Evolutionary conservation across 2,329 filamentous ascomycete genomes (phyloP), one percentile per base, ranked within the genome.

Genomic region (Calonectria fujianensis): DNA sequence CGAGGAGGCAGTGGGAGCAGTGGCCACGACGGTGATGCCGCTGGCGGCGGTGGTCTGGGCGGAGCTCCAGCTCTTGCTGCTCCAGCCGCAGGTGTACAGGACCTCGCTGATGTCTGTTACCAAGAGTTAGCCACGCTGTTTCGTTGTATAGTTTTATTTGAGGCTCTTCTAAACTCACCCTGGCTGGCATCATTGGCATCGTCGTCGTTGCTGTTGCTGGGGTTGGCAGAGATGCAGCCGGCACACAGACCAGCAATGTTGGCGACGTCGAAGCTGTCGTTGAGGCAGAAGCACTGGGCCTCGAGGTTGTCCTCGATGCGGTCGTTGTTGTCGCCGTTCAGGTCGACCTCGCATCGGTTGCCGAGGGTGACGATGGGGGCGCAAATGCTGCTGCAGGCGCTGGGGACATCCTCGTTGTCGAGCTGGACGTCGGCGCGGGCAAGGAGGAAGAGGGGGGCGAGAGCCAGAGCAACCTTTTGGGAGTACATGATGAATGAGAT

Each of bases 211-310:
- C 72, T 72, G 14, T 64, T 37, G 31, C 71, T 74, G 71, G 13
- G 32, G 83, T 61, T 61, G 35, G 35, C 57, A 4, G 75, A 35
- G 35, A 87, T 84, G 73, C 86, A 87, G 71, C 81, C 82, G 68
- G 82, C 81, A 74, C 86, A 87, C 24, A 85, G 81, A 5, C 79
- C 83, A 24, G 85, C 82, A 65, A 86, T 76, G 29, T 76, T 73
- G 45, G 65, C 75, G 65, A 87, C 86, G 79, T 87, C 77, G 80
- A 88, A 85, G 78, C 84, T 85, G 69, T 81, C 75, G 81, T 88
- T 85, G 77, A 84, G 84, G 81, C 86, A 86, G 67, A 87, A 76
- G 75, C 86, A 87, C 76, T 87, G 85, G 14, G 78, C 79, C 80
- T 84, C 81, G 67, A 87, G 84, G n/a, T 81, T 82, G 63, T 85